A percentile compares a stretch with the other conserved stretches of the same genome.
These are phyloP conservation scores for Mortierella sp. DNA, from an alignment of 371 early-diverging fungal species.

Conservation along the genomic window DNA sequence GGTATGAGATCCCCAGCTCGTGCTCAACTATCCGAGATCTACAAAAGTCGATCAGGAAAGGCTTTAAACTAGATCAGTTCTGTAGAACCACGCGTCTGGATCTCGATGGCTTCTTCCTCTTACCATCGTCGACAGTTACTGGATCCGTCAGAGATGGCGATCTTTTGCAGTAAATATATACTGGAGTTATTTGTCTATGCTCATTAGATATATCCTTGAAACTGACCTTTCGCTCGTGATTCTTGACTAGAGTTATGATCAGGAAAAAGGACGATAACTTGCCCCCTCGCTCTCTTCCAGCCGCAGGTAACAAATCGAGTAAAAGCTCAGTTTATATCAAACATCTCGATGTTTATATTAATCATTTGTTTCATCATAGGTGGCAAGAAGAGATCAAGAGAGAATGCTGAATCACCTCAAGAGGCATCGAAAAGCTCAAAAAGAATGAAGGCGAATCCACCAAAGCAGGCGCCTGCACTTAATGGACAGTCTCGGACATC, in stretches of 20 bases:
- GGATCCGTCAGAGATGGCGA: slow-evolving; percentile 49
- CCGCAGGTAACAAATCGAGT: slow-evolving; percentile 15
- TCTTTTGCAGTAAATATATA: slow-evolving; percentile 34
- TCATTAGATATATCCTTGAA: not conserved
- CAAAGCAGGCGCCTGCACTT: not conserved
- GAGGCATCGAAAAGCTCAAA: slow-evolving; percentile 1
- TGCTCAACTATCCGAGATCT: slow-evolving; percentile 44
- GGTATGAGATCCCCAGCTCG: slow-evolving; percentile 45
- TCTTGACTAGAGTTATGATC: slow-evolving; percentile 34
- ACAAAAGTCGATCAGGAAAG: slow-evolving; percentile 39
- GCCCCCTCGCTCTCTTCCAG: slow-evolving; percentile 33
- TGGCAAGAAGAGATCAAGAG: slow-evolving; percentile 23
- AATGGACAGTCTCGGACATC: not conserved
- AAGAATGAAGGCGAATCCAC: not conserved
- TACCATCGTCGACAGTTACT: slow-evolving; percentile 28
- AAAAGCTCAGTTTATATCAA: not conserved
- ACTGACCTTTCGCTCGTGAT: not conserved
- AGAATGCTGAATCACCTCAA: not conserved
- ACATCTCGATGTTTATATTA: not conserved
- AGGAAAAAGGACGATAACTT: slow-evolving; percentile 31
- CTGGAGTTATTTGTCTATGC: not conserved
- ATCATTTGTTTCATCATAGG: not conserved
- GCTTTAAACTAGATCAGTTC: slow-evolving; percentile 30
- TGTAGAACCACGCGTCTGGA: slow-evolving; percentile 54
- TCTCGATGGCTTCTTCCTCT: slow-evolving; percentile 54